A percentile compares a stretch with the other conserved stretches of the same genome.
Conservation (phyloP, 2,329 filamentous ascomycete species). For the Fusarium sp. region DNA sequence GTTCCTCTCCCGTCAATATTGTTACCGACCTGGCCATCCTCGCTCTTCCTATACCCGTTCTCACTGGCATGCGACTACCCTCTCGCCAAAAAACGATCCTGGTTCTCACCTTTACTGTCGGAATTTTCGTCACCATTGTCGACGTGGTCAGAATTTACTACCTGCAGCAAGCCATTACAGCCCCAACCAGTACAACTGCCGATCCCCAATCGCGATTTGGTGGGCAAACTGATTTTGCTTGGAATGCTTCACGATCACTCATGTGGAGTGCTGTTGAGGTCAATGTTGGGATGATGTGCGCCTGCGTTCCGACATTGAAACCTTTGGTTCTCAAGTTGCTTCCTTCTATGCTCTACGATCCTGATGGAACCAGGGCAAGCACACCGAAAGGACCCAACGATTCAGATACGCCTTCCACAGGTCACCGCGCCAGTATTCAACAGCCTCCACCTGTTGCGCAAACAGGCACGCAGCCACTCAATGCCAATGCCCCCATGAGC, state of each 20-base stretch:
- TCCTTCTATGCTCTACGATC: constrained; percentile 69
- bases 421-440: constrained; percentile 43
- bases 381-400: constrained; percentile 50
- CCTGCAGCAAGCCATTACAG: constrained; percentile 77
- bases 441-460: constrained; percentile 45
- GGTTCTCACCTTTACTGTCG: constrained; percentile 86
- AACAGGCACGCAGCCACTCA: constrained; percentile 37
- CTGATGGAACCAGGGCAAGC: constrained; percentile 57
- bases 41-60: constrained; percentile 86
- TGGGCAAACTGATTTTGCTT: constrained; percentile 68
- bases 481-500: constrained; percentile 51
- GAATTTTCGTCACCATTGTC: constrained; percentile 88
- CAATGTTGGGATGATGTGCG: constrained; percentile 89
- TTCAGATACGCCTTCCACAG: constrained; percentile 49
- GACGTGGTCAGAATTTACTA: constrained; percentile 93
- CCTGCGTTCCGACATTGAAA: constrained; percentile 92
- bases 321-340: constrained; percentile 79
- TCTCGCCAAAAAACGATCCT: constrained; percentile 89
- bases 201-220: constrained; percentile 63
- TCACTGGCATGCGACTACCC: constrained; percentile 88
- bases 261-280: constrained; percentile 97
- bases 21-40: constrained; percentile 91
- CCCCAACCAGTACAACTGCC: constrained; percentile 54
- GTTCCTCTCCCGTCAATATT: constrained; percentile 90
- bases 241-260: constrained; percentile 85